Base-by-base conservation (phyloP, 1,139 yeast genomes). In the Suzukiozyma palmioleophila region DNA sequence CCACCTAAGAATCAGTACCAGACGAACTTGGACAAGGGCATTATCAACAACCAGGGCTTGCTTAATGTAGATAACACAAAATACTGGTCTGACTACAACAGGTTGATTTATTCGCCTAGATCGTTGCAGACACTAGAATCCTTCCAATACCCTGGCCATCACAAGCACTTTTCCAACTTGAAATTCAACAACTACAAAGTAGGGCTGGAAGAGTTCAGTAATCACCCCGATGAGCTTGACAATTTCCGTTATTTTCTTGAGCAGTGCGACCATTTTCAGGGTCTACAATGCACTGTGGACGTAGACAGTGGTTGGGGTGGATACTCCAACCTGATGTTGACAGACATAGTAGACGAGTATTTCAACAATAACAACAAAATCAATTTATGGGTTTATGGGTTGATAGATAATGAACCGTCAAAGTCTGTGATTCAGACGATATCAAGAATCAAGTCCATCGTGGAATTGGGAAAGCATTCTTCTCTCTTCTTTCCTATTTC, bases 291-390 rank as follows among this genome's bases (percentile, higher is more conserved):
- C 0, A 54, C 81, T 2, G 74, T 84, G 0, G 95, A 88, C 38
- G 49, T 82, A 5, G 92, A 85, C 54, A 71, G 79, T 29, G 84
- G 84, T 0, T 92, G 97, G 97, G 83, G 90, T 33, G 96, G 96
- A 0, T 82, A 85, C 49, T 62, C 86, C 1, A 58, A 66, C 28
- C 71, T 71, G 34, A 50, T 81, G 47, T 45, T 89, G 26, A 55
- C 66, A 11, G 73, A 70, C 15, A 43, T 89, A 24, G 68, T 78
- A 39, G 96, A 90, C 57, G 95, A 88, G 46, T 81, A 79, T 49
- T 67, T 78, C 42, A 80, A 89, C 8, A 84, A 84, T 52, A 57
- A 55, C 39, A 62, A 59, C 43, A 70, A 70, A 43, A 52, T 64
- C 40, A 64, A 60, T 15, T 50, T 86, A 0, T 77, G 85, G 61